Conservation (phyloP, 2,329 filamentous ascomycete genomes). For the Beauveria rudraprayagi region DNA sequence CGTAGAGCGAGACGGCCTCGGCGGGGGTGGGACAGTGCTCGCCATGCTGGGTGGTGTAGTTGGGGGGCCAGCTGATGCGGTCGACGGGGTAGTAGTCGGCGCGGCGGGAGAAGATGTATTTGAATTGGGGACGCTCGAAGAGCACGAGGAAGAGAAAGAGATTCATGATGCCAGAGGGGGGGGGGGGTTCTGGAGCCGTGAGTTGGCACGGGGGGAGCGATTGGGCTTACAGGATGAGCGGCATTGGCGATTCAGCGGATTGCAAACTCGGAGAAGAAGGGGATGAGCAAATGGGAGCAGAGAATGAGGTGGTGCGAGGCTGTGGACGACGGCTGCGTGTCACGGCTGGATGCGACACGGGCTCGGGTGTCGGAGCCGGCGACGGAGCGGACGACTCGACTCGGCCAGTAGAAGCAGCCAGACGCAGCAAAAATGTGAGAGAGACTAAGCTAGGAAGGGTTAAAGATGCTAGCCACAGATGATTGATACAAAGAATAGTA, state of each 20-base stretch:
- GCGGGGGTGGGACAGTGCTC: not conserved
- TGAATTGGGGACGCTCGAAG: not conserved
- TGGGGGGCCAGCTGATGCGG: not conserved
- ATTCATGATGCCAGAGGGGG: not conserved
- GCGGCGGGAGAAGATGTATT: not conserved
- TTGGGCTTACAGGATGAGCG: not conserved
- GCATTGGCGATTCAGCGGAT: not conserved
- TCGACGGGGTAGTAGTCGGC: not conserved
- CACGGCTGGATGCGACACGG: not conserved
- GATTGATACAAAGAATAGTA: not conserved
- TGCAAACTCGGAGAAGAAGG: not conserved
- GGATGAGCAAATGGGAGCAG: not conserved
- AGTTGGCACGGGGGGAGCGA: not conserved
- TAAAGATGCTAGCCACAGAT: too few species aligned
- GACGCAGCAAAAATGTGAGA: not conserved
- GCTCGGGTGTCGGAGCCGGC: not conserved
- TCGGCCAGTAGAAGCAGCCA: not conserved
- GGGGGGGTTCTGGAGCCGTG: too few species aligned
- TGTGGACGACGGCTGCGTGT: not conserved
- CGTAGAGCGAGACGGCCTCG: constrained; percentile 16
- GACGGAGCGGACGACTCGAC: not conserved
- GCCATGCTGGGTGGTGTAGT: not conserved
- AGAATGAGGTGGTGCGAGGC: not conserved
- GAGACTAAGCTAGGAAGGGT: not conserved
- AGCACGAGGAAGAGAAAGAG: not conserved